These are phyloP conservation scores for Circinella umbellata DNA, from an alignment of 371 early-diverging fungal genomes.

Conservation along the genomic window DNA sequence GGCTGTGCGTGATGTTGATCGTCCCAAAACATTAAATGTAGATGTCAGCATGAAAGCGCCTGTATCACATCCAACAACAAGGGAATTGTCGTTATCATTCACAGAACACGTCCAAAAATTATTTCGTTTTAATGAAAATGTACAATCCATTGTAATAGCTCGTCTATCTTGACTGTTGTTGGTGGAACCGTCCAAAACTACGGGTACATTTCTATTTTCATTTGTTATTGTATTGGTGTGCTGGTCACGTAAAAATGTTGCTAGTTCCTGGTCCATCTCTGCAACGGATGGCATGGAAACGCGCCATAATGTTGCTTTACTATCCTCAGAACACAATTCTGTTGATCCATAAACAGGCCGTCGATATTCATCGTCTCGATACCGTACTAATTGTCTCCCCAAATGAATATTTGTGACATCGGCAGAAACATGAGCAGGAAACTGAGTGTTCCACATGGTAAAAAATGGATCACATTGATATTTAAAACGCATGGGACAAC, in stretches of 20 bases:
- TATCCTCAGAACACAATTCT: not conserved
- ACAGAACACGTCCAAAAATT: conserved; percentile 27
- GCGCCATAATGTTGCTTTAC: conserved; percentile 7
- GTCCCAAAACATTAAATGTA: not conserved
- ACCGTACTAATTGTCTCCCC: not conserved
- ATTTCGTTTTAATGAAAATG: conserved; percentile 18
- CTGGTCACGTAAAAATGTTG: not conserved
- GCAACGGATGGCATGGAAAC: not conserved
- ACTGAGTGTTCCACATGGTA: conserved; percentile 23
- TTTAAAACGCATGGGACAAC: conserved; percentile 26
- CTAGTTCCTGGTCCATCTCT: conserved; percentile 5
- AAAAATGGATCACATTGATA: conserved; percentile 38
- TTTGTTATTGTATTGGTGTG: not conserved
- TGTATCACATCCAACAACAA: conserved; percentile 29
- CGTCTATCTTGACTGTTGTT: not conserved
- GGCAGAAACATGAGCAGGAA: not conserved
- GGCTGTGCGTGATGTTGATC: conserved; percentile 11
- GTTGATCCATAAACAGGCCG: conserved; percentile 11
- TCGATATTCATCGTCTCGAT: not conserved
- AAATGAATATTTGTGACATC: conserved; percentile 15
- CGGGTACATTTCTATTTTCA: not conserved
- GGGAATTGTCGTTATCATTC: conserved; percentile 8
- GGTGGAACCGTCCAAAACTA: not conserved
- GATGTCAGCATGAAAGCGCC: conserved; percentile 21
- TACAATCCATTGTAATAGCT: not conserved